Evolutionary conservation across 2,329 filamentous ascomycete genomes (phyloP).

Genomic region (Neonectria sp.): DNA sequence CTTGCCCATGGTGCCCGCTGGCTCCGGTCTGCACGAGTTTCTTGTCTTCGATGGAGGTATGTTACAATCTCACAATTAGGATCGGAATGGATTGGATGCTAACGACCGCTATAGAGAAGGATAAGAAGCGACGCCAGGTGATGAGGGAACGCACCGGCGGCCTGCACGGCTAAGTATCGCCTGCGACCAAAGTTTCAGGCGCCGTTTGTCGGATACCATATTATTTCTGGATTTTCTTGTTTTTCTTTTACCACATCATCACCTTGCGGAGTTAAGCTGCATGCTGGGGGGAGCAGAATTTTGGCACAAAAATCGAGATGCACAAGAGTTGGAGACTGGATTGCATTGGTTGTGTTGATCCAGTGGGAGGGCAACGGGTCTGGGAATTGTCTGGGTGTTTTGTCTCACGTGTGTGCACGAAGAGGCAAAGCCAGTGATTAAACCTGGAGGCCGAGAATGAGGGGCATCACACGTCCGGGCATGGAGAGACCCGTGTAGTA

Average conservation of each 20-base stretch:
- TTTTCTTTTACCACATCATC: constrained; percentile 25
- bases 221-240: constrained; percentile 23
- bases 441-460: constrained; percentile 15
- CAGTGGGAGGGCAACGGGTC: constrained; percentile 17
- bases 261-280: constrained; percentile 26
- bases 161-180: constrained; percentile 55
- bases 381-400: constrained; percentile 1
- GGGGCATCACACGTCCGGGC: constrained; percentile 26
- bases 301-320: constrained; percentile 26
- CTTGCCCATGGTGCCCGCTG: constrained; percentile 96
- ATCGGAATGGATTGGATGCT: constrained; percentile 44
- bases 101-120: constrained; percentile 69
- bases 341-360: constrained; percentile 17
- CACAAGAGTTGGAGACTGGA: constrained; percentile 25
- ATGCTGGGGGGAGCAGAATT: constrained; percentile 22
- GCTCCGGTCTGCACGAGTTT: constrained; percentile 92
- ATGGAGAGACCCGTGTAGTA: constrained; percentile 28
- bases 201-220: constrained; percentile 25
- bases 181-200: constrained; percentile 7
- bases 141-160: constrained; percentile 76
- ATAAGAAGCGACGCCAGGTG: constrained; percentile 75
- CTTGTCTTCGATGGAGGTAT: constrained; percentile 62
- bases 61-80: constrained; percentile 22
- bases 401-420: constrained; percentile 12
- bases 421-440: constrained; percentile 8